Evolutionary conservation across 495 filamentous ascomycete genomes (phyloP).

Genomic region (Bathelium albidoporum): DNA sequence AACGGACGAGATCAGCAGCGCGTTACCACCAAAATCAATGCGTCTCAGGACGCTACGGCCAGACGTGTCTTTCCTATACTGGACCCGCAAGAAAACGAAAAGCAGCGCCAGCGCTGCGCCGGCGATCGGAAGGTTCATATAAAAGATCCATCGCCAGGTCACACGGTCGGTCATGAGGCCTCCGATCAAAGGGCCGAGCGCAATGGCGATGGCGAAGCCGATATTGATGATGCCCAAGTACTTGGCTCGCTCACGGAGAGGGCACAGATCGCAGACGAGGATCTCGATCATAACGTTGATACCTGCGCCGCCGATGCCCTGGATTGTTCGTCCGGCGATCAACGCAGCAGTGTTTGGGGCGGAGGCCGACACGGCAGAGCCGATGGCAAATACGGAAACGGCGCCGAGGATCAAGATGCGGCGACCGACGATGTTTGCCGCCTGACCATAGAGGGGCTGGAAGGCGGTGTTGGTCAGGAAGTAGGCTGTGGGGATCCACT

Average conservation of each 20-base stretch:
- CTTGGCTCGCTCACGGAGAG: constrained; percentile 29
- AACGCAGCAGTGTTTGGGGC: constrained; percentile 49
- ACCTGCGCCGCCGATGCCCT: constrained; percentile 15
- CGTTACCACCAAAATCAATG: constrained; percentile 13
- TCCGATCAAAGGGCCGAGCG: constrained; percentile 32
- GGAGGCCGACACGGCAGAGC: constrained; percentile 13
- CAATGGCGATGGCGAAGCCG: constrained; percentile 22
- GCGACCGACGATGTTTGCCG: constrained; percentile 18
- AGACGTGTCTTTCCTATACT: constrained; percentile 10
- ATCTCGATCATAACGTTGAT: constrained; percentile 25
- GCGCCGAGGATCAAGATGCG: constrained; percentile 10
- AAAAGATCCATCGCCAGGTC: constrained; percentile 23
- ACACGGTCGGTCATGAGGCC: constrained; percentile 22
- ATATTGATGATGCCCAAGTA: constrained; percentile 27
- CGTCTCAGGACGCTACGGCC: constrained; percentile 9
- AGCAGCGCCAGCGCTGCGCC: constrained; percentile 6
- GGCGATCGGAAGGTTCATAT: constrained; percentile 17
- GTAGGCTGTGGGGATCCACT: constrained; percentile 37
- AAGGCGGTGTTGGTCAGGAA: constrained; percentile 26
- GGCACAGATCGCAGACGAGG: constrained; percentile 35
- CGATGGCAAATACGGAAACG: constrained; percentile 12
- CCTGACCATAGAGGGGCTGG: constrained; percentile 17
- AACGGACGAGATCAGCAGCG: constrained; percentile 12
- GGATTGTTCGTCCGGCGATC: constrained; percentile 19
- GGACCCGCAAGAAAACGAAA: constrained; percentile 12